These are phyloP conservation scores for Pelargonium citronellum DNA, from an alignment of 441 rosid species.

Conservation along the genomic window DNA sequence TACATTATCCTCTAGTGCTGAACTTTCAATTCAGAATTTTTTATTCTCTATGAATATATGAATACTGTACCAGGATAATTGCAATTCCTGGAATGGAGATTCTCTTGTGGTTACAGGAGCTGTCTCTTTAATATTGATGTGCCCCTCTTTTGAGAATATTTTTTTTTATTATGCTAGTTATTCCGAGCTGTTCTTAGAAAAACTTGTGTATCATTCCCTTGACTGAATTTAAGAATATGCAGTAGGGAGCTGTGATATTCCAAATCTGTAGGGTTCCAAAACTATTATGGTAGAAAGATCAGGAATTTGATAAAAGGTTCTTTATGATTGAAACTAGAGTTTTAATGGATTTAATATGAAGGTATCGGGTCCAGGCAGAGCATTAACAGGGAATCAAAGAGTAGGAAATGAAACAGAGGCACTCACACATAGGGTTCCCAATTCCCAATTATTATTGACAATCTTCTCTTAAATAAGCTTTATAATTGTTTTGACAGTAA, in stretches of 20 bases:
- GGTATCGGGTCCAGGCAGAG: not conserved
- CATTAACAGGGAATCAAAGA: not conserved
- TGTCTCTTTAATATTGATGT: constrained; percentile 3
- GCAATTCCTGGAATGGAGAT: not conserved
- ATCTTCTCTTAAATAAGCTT: too few relatives aligned
- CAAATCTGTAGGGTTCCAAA: not conserved
- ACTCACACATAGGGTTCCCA: not conserved
- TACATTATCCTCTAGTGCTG: not conserved
- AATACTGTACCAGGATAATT: not conserved
- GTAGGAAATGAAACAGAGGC: constrained; percentile 6
- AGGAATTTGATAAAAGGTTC: not conserved
- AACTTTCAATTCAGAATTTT: not conserved
- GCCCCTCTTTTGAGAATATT: not conserved
- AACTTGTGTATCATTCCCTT: not conserved
- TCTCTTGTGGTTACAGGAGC: not conserved
- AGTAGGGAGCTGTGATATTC: not conserved
- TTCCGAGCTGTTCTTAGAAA: not conserved
- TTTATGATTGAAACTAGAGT: constrained; percentile 4
- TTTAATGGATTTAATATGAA: not conserved
- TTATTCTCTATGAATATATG: not conserved
- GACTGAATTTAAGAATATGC: not conserved
- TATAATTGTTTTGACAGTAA: not conserved
- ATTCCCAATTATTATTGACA: too few relatives aligned
- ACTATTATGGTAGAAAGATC: not conserved
- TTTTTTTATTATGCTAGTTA: not conserved